Conservation (phyloP, 148 eudicot genomes). For the Suaeda aralocaspica region DNA sequence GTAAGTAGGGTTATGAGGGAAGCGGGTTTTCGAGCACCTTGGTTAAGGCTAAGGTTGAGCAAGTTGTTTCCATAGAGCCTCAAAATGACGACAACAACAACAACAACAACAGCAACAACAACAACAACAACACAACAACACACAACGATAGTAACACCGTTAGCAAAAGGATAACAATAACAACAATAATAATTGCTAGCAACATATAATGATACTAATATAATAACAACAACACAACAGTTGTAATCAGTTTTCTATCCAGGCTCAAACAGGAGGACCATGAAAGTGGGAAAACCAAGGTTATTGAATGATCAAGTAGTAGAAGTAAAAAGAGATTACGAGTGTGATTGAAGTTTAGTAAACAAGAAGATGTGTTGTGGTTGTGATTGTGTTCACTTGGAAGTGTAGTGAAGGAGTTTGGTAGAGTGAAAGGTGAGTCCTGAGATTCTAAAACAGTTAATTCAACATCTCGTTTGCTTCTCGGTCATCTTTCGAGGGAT, state of each 20-base stretch:
- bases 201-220: neutral
- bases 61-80: slow-evolving; percentile 46
- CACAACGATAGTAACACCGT: slow-evolving; percentile 12
- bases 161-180: neutral
- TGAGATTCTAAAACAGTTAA: slow-evolving; percentile 48
- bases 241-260: too few species aligned
- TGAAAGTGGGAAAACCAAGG: slow-evolving; percentile 18
- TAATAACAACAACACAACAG: neutral
- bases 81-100: slow-evolving; percentile 20
- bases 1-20: slow-evolving; percentile 91
- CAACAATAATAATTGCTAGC: neutral
- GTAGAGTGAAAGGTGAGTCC: slow-evolving; percentile 44
- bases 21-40: slow-evolving; percentile 83
- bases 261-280: slow-evolving; percentile 3
- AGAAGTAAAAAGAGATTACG: slow-evolving; percentile 48
- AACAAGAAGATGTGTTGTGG: slow-evolving; percentile 42
- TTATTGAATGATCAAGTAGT: slow-evolving; percentile 18
- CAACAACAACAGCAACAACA: slow-evolving; percentile 11
- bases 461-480: slow-evolving; percentile 47
- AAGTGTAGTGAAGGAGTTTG: slow-evolving; percentile 46
- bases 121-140: neutral
- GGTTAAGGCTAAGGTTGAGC: slow-evolving; percentile 73
- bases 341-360: slow-evolving; percentile 47
- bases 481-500: slow-evolving; percentile 36
- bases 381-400: slow-evolving; percentile 57